Percentiles rank a stretch among this genome's conserved stretches.
These are phyloP conservation scores for Apophysomyces sp. DNA, from an alignment of 371 early-diverging fungal genomes.

Conservation along the genomic window DNA sequence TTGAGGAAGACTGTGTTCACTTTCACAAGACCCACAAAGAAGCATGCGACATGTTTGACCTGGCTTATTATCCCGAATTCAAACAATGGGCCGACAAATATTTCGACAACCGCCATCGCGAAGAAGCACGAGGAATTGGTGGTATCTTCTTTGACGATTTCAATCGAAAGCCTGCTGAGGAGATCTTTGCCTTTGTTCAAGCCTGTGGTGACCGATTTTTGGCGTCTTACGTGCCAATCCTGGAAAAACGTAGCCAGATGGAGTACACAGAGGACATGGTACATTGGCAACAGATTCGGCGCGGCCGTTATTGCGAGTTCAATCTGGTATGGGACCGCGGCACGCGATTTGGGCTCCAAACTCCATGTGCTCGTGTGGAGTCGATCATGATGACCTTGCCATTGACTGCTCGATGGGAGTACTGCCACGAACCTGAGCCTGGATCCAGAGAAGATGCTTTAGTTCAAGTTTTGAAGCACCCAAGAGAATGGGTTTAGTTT, in stretches of 20 bases:
- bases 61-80: conserved; percentile 68
- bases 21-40: conserved; percentile 80
- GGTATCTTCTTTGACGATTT: conserved; percentile 91
- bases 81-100: conserved; percentile 88
- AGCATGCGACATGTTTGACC: conserved; percentile 76
- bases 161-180: conserved; percentile 64
- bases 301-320: conserved; percentile 91
- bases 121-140: conserved; percentile 82
- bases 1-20: conserved; percentile 76
- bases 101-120: conserved; percentile 76
- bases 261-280: conserved; percentile 68
- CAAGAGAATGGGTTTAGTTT: conserved; percentile 80
- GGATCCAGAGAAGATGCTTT: conserved; percentile 74
- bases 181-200: conserved; percentile 69
- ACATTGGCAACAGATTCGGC: conserved; percentile 82
- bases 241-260: conserved; percentile 66
- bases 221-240: conserved; percentile 74
- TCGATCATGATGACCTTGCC: conserved; percentile 87
- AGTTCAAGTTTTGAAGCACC: conserved; percentile 76
- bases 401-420: conserved; percentile 86
- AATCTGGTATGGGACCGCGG: conserved; percentile 88
- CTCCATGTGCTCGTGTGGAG: conserved; percentile 88
- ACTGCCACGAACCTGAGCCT: conserved; percentile 72
- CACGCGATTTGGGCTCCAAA: conserved; percentile 86
- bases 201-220: conserved; percentile 75